Conservation (phyloP, 352 stramenopile species). For the Halophytophthora polymorphica region DNA sequence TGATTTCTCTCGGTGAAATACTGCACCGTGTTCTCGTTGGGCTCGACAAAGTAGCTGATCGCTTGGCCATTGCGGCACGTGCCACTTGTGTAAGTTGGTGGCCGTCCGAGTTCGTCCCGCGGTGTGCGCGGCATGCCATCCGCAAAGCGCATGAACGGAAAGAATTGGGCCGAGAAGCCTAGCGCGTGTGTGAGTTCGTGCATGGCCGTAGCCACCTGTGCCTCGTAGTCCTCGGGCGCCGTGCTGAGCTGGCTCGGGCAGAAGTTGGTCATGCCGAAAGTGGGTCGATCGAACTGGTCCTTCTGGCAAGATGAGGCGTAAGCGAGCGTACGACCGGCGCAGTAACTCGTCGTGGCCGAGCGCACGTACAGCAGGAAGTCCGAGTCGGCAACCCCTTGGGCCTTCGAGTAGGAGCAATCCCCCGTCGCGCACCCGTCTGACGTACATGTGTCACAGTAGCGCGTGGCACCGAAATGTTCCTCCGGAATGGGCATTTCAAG, state of each 20-base stretch:
- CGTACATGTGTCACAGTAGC: slow-evolving; percentile 41
- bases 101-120: slow-evolving; percentile 41
- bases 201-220: slow-evolving; percentile 64
- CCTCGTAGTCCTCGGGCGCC: slow-evolving; percentile 48
- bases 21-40: slow-evolving; percentile 41
- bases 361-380: slow-evolving; percentile 80
- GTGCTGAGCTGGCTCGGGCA: slow-evolving; percentile 67
- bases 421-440: slow-evolving; percentile 38
- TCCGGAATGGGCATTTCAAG: slow-evolving; percentile 72
- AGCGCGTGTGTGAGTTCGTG: slow-evolving; percentile 84
- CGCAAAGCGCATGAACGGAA: slow-evolving; percentile 63
- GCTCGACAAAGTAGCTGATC: slow-evolving; percentile 36
- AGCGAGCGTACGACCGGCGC: slow-evolving; percentile 46
- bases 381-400: slow-evolving; percentile 36
- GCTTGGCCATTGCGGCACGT: slow-evolving; percentile 58
- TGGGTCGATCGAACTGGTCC: slow-evolving; percentile 81
- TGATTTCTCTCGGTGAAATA: slow-evolving; percentile 55
- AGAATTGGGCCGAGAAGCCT: slow-evolving; percentile 77
- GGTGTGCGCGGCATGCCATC: slow-evolving; percentile 67
- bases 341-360: slow-evolving; percentile 47
- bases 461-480: slow-evolving; percentile 54
- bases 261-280: slow-evolving; percentile 84
- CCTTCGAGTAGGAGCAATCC: slow-evolving; percentile 30
- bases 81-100: slow-evolving; percentile 20
- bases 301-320: slow-evolving; percentile 83